phyloP scores from a whole-genome alignment of 2,329 filamentous ascomycete genomes.

The Metarhizium brunneum region DNA sequence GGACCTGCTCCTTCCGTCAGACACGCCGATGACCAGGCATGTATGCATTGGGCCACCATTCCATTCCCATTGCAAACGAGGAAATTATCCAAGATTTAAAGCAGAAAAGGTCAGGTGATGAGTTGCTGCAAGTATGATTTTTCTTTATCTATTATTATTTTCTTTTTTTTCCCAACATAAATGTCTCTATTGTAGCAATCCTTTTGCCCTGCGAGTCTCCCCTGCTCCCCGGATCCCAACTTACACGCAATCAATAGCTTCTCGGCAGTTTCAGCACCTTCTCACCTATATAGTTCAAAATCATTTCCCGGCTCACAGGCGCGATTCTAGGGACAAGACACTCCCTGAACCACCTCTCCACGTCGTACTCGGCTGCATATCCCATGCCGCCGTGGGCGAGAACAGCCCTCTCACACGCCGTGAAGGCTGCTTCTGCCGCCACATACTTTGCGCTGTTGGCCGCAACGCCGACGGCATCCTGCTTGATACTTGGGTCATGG shows the following conservation, averaged over 20 bases:
- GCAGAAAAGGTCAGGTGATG: no score
- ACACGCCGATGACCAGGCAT: no score
- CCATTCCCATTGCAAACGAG: no score
- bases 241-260: constrained; percentile 43
- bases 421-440: constrained; percentile 55
- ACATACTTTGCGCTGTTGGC: constrained; percentile 65
- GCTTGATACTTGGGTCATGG: constrained; percentile 40
- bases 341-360: constrained; percentile 57
- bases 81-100: no score
- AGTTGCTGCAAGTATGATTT: no score
- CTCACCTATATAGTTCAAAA: constrained; percentile 63
- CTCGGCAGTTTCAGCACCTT: constrained; percentile 57
- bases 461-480: constrained; percentile 51
- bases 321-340: constrained; percentile 56
- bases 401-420: constrained; percentile 51
- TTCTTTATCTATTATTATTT: background rate
- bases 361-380: constrained; percentile 55
- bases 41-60: no score
- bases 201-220: no score
- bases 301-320: constrained; percentile 63
- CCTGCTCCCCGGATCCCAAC: background rate
- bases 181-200: no score
- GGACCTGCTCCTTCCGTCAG: no score
- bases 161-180: background rate
- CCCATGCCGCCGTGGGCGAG: constrained; percentile 55